Base-by-base conservation (phyloP, 805 yeast species). In the Lachancea cidri region DNA sequence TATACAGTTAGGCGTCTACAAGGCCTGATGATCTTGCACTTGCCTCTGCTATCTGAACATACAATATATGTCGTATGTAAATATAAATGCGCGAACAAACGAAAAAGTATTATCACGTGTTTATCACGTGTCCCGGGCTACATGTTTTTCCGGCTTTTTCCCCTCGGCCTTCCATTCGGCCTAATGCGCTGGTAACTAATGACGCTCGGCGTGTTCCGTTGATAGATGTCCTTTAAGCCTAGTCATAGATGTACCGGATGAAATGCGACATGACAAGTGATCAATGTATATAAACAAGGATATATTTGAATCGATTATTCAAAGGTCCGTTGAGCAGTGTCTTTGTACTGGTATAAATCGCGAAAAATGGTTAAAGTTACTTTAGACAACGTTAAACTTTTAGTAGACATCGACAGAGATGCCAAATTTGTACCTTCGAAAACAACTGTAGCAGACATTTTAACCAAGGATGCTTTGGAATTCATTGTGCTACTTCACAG, bases 401-500 rank as follows among this genome's bases (percentile, higher is more conserved):
- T 57, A 17, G 73, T 65, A 2, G 62, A 65, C 20, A 43, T 68
- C 34, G 58, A 58, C 16, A 22, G 49, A 17, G 36, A 45, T 9
- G 55, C 71, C 4, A 46, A 48, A 15, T 64, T 56, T 48, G 35
- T 43, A 19, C 68, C 67, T 25, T 65, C 71, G 11, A 60, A 51
- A n/a, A 70, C 74, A 2, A 58, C 72, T 0, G 62, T 59, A 9
- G 57, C 62, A 9, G 65, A 62, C 43, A 62, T 70, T 33, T 44
- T 70, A 33, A 66, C 72, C 24, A 63, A 58, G 38, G 65, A 61
- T 4, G 70, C 89, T 4, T 66, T 84, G 43, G 81, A 77, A 39
- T 79, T 84, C 50, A 74, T 84, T 44, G 86, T 84, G 18, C 68
- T 84, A 25, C 70, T 84, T 47, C 93, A 84, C 64, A 77, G 87